These are phyloP conservation scores for Colletotrichum melonis DNA, from an alignment of 2,329 filamentous ascomycete species.

Conservation along the genomic window DNA sequence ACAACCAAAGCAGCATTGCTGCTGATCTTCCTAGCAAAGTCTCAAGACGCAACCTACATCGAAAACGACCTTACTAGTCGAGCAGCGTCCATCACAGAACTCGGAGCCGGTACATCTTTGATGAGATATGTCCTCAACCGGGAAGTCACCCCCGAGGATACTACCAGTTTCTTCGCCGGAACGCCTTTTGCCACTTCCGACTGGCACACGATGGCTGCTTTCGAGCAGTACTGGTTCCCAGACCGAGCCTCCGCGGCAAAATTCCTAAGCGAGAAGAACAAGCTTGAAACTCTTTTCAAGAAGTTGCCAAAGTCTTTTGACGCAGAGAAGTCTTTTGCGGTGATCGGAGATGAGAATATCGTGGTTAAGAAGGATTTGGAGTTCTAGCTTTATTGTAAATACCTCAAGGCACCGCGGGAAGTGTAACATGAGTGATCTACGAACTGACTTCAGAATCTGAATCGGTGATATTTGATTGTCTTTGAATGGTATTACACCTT, in stretches of 20 bases:
- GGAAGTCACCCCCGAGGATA: background rate
- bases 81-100: background rate
- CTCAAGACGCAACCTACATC: fast-evolving
- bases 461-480: too few relatives aligned
- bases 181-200: conserved; percentile 1
- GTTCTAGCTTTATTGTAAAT: background rate
- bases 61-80: background rate
- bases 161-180: background rate
- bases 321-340: background rate
- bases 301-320: background rate
- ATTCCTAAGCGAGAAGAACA: background rate
- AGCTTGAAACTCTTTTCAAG: background rate
- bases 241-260: background rate
- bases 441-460: background rate
- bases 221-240: conserved; percentile 17
- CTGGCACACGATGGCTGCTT: background rate
- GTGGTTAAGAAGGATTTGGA: conserved; percentile 1
- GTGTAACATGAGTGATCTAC: background rate
- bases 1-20: background rate
- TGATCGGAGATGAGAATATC: background rate
- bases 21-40: background rate
- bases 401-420: background rate
- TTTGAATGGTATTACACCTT: too few relatives aligned
- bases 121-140: conserved; percentile 1
- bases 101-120: background rate